A percentile compares a stretch with the other conserved stretches of the same genome.
Evolutionary conservation across 495 filamentous ascomycete species (phyloP).

Genomic region (Trichoderma reesei): DNA sequence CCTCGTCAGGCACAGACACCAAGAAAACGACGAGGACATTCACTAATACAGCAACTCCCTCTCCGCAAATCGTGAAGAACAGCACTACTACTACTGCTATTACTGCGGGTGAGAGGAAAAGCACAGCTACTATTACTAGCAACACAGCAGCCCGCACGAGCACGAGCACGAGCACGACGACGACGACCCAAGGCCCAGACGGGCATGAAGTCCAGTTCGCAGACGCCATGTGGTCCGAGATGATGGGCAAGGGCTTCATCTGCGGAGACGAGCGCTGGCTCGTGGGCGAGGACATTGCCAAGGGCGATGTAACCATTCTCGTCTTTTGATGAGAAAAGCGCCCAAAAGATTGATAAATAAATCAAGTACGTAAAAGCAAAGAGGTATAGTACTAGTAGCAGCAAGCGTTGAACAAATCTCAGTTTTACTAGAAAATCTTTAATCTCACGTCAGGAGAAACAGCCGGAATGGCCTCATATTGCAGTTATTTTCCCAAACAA

Average conservation of each 20-base stretch:
- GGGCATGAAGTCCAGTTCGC: constrained; percentile 29
- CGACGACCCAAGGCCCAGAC: not conserved
- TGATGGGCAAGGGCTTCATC: constrained; percentile 47
- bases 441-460: too few species aligned
- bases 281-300: constrained; percentile 48
- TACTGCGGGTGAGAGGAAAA: too few species aligned
- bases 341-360: not conserved
- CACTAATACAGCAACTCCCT: too few species aligned
- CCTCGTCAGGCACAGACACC: not conserved
- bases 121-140: too few species aligned
- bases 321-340: constrained; percentile 31
- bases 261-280: constrained; percentile 54
- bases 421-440: too few species aligned
- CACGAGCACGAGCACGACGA: constrained; percentile 14
- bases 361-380: not conserved
- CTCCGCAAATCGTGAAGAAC: too few species aligned
- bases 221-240: constrained; percentile 39
- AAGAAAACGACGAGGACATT: not conserved
- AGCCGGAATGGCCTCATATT: too few species aligned
- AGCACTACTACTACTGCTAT: too few species aligned
- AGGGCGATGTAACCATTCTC: constrained; percentile 44
- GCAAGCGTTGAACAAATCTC: too few species aligned
- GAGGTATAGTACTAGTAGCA: too few species aligned
- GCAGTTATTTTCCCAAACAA: too few species aligned
- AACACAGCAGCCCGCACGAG: not conserved